These are phyloP conservation scores for Cladosporium sp. DNA, from an alignment of 2,329 filamentous ascomycete species.

Conservation along the genomic window DNA sequence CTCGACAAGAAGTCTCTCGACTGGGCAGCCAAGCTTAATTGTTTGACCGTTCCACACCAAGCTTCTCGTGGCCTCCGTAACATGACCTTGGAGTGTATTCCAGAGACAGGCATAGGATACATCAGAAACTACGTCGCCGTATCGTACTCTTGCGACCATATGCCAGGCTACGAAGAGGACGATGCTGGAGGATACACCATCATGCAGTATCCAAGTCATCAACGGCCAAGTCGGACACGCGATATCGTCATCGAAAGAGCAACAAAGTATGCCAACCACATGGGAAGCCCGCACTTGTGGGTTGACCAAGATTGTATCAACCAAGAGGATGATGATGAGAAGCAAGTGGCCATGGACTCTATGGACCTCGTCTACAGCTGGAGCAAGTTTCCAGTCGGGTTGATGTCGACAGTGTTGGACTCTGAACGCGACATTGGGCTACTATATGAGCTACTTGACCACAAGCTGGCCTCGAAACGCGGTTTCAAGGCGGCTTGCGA, in stretches of 20 bases:
- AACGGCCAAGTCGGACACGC: neutral
- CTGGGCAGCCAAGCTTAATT: neutral
- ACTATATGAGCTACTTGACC: neutral
- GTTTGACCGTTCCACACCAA: neutral
- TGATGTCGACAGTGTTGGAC: neutral
- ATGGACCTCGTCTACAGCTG: slow-evolving; percentile 14
- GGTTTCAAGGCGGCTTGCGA: neutral
- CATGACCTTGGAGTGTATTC: neutral
- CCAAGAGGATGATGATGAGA: neutral
- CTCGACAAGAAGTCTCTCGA: neutral
- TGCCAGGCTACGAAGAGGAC: neutral
- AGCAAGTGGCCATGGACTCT: slow-evolving; percentile 3
- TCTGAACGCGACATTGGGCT: neutral
- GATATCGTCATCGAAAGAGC: neutral
- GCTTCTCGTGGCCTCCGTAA: no score
- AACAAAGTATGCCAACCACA: neutral
- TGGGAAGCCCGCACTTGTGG: neutral
- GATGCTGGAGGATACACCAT: neutral
- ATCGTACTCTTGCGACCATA: neutral
- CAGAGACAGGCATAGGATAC: neutral
- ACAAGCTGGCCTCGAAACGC: neutral
- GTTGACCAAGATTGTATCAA: slow-evolving; percentile 4
- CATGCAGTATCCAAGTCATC: neutral
- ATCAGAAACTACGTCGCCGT: neutral
- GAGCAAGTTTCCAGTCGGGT: neutral